Conservation (phyloP, 768 basidiomycete genomes). For the Psilocybe subaeruginosa region DNA sequence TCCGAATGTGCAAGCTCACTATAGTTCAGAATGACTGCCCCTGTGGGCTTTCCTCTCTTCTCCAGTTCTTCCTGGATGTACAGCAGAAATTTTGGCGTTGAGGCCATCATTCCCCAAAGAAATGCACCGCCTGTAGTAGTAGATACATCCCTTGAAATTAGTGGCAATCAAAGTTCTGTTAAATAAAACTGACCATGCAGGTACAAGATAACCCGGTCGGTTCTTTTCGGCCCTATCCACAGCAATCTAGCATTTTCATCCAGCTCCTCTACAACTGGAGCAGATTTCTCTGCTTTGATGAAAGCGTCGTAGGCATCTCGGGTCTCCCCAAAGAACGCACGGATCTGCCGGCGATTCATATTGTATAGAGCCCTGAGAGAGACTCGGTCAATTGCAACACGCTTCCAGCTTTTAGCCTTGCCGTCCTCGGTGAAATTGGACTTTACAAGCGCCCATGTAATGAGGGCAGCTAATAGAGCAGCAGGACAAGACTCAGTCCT, state of each 20-base stretch:
- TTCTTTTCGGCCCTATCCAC: slow-evolving; percentile 18
- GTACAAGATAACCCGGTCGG: slow-evolving; percentile 13
- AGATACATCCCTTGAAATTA: too few species aligned
- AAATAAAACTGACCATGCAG: slow-evolving; percentile 12
- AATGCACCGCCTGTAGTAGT: slow-evolving; percentile 17
- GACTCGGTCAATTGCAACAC: background rate
- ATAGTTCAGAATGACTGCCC: slow-evolving; percentile 12
- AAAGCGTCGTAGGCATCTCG: background rate
- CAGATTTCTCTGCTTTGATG: background rate
- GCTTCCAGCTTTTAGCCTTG: slow-evolving; percentile 10
- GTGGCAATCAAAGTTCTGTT: too few species aligned
- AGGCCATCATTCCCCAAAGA: slow-evolving; percentile 1
- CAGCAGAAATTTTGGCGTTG: slow-evolving; percentile 15
- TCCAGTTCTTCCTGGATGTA: slow-evolving; percentile 16
- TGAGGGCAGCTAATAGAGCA: background rate
- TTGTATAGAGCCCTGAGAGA: background rate
- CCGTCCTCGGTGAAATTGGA: background rate
- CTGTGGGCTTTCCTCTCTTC: slow-evolving; percentile 3
- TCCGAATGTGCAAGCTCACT: background rate
- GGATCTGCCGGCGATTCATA: slow-evolving; percentile 2
- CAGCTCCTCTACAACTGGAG: slow-evolving; percentile 4
- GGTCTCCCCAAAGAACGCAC: background rate
- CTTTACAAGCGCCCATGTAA: slow-evolving; percentile 3
- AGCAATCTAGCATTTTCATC: slow-evolving; percentile 12
- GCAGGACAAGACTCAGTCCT: background rate